Evolutionary conservation across 345 rosid genomes (phyloP).

Genomic region (Psidium friedrichsthalianum): DNA sequence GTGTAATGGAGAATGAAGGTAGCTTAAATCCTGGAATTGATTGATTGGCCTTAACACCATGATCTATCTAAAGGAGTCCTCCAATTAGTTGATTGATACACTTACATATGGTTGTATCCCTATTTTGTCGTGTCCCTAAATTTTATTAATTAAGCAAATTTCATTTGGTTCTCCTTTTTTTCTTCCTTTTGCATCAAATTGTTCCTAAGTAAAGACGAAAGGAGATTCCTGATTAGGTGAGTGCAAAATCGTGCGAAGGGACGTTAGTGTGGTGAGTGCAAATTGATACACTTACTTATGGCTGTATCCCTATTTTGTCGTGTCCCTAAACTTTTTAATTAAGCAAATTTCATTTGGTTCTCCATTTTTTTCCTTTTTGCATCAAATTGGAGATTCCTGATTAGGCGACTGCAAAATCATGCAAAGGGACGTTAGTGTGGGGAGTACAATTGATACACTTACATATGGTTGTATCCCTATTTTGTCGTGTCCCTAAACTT

Average conservation of each 20-base stretch:
- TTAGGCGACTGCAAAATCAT: neutral
- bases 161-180: neutral
- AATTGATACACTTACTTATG: neutral
- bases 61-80: neutral
- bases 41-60: neutral
- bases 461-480: neutral
- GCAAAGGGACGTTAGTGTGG: too few species aligned
- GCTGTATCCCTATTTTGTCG: neutral
- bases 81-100: neutral
- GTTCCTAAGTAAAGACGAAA: too few species aligned
- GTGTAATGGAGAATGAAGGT: neutral
- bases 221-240: too few species aligned
- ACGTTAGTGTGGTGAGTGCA: slow-evolving; percentile 18
- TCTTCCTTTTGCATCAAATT: neutral
- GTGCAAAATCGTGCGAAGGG: neutral
- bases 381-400: neutral
- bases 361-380: neutral
- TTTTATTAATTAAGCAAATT: neutral
- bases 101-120: neutral
- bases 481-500: neutral
- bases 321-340: neutral
- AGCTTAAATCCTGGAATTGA: neutral
- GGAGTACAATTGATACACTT: neutral
- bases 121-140: neutral
- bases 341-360: neutral